phyloP scores from a whole-genome alignment of 1,139 yeast genomes.

The Saccharomyces hybrid region DNA sequence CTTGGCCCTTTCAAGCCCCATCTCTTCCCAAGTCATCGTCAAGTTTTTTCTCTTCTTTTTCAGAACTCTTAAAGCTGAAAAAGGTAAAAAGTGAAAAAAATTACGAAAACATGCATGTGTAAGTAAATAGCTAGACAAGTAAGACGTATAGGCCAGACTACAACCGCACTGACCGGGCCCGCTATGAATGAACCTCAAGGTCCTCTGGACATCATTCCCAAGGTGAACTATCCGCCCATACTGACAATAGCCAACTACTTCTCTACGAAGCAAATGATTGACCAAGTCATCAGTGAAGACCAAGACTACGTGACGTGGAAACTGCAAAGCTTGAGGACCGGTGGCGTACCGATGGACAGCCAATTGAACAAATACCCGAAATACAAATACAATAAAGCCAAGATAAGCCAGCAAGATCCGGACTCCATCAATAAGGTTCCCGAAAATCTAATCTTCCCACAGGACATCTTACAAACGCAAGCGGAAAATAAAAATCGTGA shows the following conservation, averaged over 20 bases:
- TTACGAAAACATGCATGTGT: background rate
- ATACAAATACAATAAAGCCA: slow-evolving; percentile 3
- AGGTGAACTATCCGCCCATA: slow-evolving; percentile 25
- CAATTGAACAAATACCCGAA: background rate
- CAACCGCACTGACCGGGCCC: background rate
- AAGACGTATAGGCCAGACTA: background rate
- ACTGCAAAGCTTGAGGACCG: slow-evolving; percentile 25
- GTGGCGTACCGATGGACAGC: slow-evolving; percentile 15
- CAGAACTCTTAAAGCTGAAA: background rate
- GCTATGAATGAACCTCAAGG: slow-evolving; percentile 24
- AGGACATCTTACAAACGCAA: slow-evolving; percentile 15
- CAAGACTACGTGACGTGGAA: slow-evolving; percentile 31
- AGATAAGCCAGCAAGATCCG: background rate
- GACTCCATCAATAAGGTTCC: slow-evolving; percentile 22
- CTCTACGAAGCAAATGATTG: slow-evolving; percentile 28
- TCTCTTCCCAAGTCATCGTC: slow-evolving; percentile 6
- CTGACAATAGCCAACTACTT: slow-evolving; percentile 26
- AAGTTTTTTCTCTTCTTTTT: slow-evolving; percentile 1
- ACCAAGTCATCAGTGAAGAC: slow-evolving; percentile 30
- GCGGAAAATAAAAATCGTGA: background rate
- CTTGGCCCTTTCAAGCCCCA: slow-evolving; percentile 12
- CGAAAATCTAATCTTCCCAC: slow-evolving; percentile 18
- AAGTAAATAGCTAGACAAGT: background rate
- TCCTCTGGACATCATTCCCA: slow-evolving; percentile 28
- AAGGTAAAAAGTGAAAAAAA: background rate